These are phyloP conservation scores for Royoungia palumana DNA, from an alignment of 768 basidiomycete genomes.

Conservation along the genomic window DNA sequence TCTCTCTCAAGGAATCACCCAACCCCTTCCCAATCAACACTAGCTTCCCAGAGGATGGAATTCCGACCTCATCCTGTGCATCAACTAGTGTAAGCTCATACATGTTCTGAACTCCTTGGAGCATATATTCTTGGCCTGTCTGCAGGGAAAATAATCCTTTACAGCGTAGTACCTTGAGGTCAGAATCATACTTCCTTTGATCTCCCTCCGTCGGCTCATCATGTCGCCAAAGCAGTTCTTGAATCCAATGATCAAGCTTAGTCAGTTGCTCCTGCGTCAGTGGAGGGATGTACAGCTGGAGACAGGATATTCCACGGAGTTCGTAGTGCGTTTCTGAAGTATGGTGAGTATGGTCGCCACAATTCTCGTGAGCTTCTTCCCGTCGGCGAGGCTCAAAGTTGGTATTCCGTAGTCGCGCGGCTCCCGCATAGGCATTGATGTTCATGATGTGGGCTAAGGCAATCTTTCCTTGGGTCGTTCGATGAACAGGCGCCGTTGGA, in stretches of 20 bases:
- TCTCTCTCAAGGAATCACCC: constrained; percentile 49
- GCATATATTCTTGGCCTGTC: constrained; percentile 58
- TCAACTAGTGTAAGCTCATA: constrained; percentile 69
- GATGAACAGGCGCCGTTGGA: constrained; percentile 70
- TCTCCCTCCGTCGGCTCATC: constrained; percentile 40
- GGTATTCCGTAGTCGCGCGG: constrained; percentile 25
- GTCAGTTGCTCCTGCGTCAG: constrained; percentile 48
- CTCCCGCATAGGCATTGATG: constrained; percentile 73
- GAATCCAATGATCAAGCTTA: constrained; percentile 76
- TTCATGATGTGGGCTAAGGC: constrained; percentile 75
- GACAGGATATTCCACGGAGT: constrained; percentile 76
- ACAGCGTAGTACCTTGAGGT: constrained; percentile 72
- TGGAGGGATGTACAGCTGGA: constrained; percentile 66
- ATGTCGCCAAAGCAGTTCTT: constrained; percentile 78
- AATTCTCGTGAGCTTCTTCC: constrained; percentile 27
- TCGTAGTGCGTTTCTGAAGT: constrained; percentile 55
- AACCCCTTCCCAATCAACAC: constrained; percentile 87
- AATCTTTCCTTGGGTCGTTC: constrained; percentile 69
- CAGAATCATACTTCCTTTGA: constrained; percentile 4
- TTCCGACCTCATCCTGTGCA: constrained; percentile 39
- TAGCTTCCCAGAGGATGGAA: constrained; percentile 70
- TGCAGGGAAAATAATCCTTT: constrained; percentile 74
- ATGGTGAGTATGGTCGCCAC: constrained; percentile 32
- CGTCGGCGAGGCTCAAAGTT: constrained; percentile 32
- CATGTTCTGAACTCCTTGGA: constrained; percentile 90